Base-by-base conservation (phyloP, 129 eudicot genomes). In the Tagetes erecta region DNA sequence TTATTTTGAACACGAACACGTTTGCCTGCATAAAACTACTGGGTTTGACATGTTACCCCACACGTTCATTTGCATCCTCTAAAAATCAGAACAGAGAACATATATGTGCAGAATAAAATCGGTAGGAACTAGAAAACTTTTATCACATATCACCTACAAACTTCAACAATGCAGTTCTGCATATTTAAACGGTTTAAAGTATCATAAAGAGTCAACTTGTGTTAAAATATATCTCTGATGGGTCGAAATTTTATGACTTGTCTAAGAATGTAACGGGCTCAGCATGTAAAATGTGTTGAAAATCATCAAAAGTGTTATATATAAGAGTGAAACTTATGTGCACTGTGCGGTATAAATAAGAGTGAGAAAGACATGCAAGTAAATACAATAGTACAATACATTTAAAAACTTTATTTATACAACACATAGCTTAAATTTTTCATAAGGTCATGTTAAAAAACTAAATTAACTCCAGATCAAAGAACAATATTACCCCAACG, bases 81-180 rank as follows among this genome's bases (percentile, higher is more conserved):
- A 51, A 56, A 9, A 52, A 6, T 8, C 56, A 36, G 6, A 30
- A 71, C 33, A 47, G 13, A 1, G 60, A 0, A 3, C 10, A 55
- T 55, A 71, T 36, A 52, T 52, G 51, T 20, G 27, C 76, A 71
- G 45, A 34, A 60, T 44, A 60, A 8, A 10, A 46, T 13, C 14
- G 8, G 34, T 30, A 74, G 27, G 4, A 74, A 60, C 38, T 14
- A 9, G 13, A 62, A 13, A 33, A 13, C 3, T 33, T 14, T 45
- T 44, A 5, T 42, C 36, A n/a, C 60, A 62, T 34, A 34, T n/a
- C 11, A 10, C 60, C 34, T 33, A 37, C 71, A 62, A 64, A 74
- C 52, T 72, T 42, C 14, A 13, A 72, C 40, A 45, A 35, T 38
- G 4, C 50, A 14, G 6, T 63, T 74, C 49, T 8, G n/a, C 52